Percentiles rank a stretch among this genome's conserved stretches.
phyloP scores from a whole-genome alignment of 2,329 filamentous ascomycete species.

The Cercospora nicotianae region DNA sequence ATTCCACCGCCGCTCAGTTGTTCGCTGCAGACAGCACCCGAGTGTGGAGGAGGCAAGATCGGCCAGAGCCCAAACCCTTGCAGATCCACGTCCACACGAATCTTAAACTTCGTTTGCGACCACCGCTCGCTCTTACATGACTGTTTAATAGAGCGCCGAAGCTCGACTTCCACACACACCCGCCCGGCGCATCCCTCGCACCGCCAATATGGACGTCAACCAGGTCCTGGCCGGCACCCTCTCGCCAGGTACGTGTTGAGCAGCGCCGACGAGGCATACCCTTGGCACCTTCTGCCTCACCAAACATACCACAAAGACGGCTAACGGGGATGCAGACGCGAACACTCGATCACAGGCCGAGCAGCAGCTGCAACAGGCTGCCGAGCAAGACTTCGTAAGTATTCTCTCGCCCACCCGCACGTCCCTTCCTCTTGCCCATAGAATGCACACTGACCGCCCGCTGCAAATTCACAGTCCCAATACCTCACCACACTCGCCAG shows the following conservation, averaged over 20 bases:
- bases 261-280: conserved; percentile 32
- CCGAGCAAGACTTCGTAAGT: conserved; percentile 92
- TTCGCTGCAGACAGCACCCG: background rate
- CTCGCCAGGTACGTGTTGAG: conserved; percentile 72
- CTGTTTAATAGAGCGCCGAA: conserved; percentile 26
- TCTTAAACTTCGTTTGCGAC: conserved; percentile 3
- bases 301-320: conserved; percentile 29
- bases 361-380: conserved; percentile 88
- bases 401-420: conserved; percentile 22
- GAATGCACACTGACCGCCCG: conserved; percentile 18
- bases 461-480: conserved; percentile 62
- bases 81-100: conserved; percentile 5
- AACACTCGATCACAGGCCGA: conserved; percentile 86
- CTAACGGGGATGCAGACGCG: conserved; percentile 64
- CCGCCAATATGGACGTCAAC: conserved; percentile 95
- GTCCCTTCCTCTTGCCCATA: background rate
- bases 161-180: conserved; percentile 22
- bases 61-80: conserved; percentile 3
- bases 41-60: background rate
- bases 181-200: conserved; percentile 51
- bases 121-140: conserved; percentile 16
- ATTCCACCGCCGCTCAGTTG: background rate
- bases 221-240: conserved; percentile 96
- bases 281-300: conserved; percentile 23
- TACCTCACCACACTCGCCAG: conserved; percentile 91